Evolutionary conservation across 371 early-diverging fungal species (phyloP), one percentile per base, ranked within the genome.

Genomic region (Lichtheimia corymbifera): DNA sequence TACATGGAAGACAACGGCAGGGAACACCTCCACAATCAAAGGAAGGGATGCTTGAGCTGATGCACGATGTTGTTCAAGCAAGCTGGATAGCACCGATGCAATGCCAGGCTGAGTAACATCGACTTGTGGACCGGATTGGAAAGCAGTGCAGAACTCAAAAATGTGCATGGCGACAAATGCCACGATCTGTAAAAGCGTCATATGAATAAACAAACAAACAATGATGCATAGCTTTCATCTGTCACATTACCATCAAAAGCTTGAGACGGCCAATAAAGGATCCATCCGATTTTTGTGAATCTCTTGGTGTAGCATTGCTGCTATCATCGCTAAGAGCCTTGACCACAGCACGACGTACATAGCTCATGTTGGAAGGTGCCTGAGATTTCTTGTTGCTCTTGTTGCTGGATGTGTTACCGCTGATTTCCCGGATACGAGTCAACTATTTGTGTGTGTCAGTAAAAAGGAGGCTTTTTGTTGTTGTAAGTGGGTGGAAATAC

Each of bases 101-200:
- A 83, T 67, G 9, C 71, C 61, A 3, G 78, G 70, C 28, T 68
- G 71, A 44, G 70, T 62, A 49, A 85, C 68, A 50, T 82, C 80
- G 18, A 83, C 79, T 27, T 70, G 67, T 40, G 80, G 70, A 42
- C 75, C 69, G 1, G 71, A 47, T 61, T 78, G 73, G 59, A 89
- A 76, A 15, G 89, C 82, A 25, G 86, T 84, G 64, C 88, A 85
- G 51, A 89, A 77, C 61, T 88, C 88, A 71, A 91, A 83, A 22
- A 91, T 70, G 66, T 93, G 91, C 80, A 90, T 83, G 18, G 83
- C 85, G 17, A 92, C 79, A 74, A 93, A 90, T 12, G 86, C 87
- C 40, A 86, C 54, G 40, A 61, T 61, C 61, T 61, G 53, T 53
- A 27, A 43, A 14, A 40, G 7, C 18, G 45, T 45, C 57, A 56